These are phyloP conservation scores for Erigeron philadelphicus DNA, from an alignment of 140 eudicot genomes.

Conservation along the genomic window DNA sequence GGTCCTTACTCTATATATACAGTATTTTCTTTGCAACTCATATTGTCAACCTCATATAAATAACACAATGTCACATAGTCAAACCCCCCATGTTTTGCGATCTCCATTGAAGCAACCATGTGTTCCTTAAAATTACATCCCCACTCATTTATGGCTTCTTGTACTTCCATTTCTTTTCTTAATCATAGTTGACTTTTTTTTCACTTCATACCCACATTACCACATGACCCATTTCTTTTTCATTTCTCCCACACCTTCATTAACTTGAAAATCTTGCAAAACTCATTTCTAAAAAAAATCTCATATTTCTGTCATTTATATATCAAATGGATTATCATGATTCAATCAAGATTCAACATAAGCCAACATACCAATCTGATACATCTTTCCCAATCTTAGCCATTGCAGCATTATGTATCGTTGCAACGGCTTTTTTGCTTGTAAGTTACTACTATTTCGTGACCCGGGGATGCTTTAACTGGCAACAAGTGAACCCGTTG, in stretches of 20 bases:
- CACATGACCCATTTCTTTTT: slow-evolving; percentile 15
- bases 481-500: slow-evolving; percentile 62
- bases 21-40: neutral
- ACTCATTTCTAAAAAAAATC: slow-evolving; percentile 12
- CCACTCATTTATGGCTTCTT: slow-evolving; percentile 35
- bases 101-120: slow-evolving; percentile 44
- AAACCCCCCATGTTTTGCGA: slow-evolving; percentile 40
- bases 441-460: slow-evolving; percentile 67
- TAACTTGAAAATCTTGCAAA: slow-evolving; percentile 16
- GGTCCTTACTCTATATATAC: neutral
- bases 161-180: slow-evolving; percentile 31
- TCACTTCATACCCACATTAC: slow-evolving; percentile 20
- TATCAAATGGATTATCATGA: slow-evolving; percentile 39
- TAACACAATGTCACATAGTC: slow-evolving; percentile 25
- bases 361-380: slow-evolving; percentile 35
- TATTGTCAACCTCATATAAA: slow-evolving; percentile 26
- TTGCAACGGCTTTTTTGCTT: slow-evolving; percentile 64
- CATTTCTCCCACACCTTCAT: slow-evolving; percentile 22
- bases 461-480: slow-evolving; percentile 61
- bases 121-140: slow-evolving; percentile 28
- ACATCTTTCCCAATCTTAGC: slow-evolving; percentile 63
- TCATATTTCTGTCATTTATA: neutral
- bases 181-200: slow-evolving; percentile 28
- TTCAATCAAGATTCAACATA: slow-evolving; percentile 42
- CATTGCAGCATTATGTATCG: slow-evolving; percentile 55